These are phyloP conservation scores for Carex parvula DNA, from an alignment of 176 grass and related monocot species.

Conservation along the genomic window DNA sequence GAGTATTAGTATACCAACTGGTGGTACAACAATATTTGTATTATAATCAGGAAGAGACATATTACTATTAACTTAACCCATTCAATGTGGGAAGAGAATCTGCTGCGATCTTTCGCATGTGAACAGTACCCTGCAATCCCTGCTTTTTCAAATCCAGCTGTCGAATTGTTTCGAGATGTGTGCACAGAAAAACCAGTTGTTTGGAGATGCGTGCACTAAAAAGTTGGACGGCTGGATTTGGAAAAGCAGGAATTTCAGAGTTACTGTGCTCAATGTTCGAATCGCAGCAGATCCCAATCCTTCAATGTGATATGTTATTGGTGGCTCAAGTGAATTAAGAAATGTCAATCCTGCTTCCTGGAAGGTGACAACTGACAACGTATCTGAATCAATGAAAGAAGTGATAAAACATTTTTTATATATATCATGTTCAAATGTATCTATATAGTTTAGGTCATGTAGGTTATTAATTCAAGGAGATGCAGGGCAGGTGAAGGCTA, in stretches of 20 bases:
- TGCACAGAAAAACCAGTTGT: too few species aligned
- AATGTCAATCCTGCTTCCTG: conserved; percentile 23
- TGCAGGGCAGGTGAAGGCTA: conserved; percentile 7
- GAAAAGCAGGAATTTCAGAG: too few species aligned
- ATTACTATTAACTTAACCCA: not conserved
- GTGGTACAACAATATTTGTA: not conserved
- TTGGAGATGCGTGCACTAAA: too few species aligned
- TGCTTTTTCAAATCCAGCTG: too few species aligned
- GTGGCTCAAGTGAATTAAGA: not conserved
- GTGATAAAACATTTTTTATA: not conserved
- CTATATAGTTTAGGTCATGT: conserved; percentile 1
- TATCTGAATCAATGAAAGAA: conserved; percentile 1
- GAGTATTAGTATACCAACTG: not conserved
- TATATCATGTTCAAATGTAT: conserved; percentile 12
- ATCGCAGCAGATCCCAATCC: too few species aligned
- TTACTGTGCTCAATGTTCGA: too few species aligned
- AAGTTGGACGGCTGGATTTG: too few species aligned
- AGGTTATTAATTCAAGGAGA: conserved; percentile 6
- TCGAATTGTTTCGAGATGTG: too few species aligned
- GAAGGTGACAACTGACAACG: conserved; percentile 18
- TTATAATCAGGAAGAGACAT: not conserved
- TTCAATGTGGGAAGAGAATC: too few species aligned
- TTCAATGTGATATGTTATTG: conserved; percentile 16
- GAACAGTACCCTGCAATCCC: too few species aligned
- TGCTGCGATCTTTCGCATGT: too few species aligned